These are phyloP conservation scores for Luffa aegyptiaca DNA, from an alignment of 306 rosid genomes.

Conservation along the genomic window DNA sequence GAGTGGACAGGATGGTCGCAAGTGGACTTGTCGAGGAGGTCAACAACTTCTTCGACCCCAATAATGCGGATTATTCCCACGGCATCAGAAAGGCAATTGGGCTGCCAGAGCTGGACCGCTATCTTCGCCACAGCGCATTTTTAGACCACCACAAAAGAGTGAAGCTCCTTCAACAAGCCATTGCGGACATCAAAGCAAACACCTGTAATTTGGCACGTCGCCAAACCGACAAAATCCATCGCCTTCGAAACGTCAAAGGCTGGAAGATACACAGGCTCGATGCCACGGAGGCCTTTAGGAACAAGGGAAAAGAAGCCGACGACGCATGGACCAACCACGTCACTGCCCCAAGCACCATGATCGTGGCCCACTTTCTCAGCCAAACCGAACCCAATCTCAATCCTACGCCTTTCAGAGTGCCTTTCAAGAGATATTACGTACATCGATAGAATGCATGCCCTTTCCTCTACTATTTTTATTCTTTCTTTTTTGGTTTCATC, in stretches of 20 bases:
- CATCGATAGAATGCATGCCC: too few relatives aligned
- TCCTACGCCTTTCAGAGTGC: background rate
- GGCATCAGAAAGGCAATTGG: constrained; percentile 76
- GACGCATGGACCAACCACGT: constrained; percentile 44
- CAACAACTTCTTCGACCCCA: constrained; percentile 28
- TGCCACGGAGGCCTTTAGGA: constrained; percentile 25
- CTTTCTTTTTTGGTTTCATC: too few relatives aligned
- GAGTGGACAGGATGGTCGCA: constrained; percentile 55
- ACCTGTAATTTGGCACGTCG: constrained; percentile 36
- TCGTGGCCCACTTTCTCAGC: constrained; percentile 35
- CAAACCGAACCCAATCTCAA: background rate
- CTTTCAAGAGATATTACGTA: too few relatives aligned
- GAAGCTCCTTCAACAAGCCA: constrained; percentile 22
- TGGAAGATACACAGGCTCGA: constrained; percentile 45
- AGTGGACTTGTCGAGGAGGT: constrained; percentile 56
- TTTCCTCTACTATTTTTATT: too few relatives aligned
- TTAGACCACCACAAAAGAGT: too few relatives aligned
- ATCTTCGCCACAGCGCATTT: constrained; percentile 15
- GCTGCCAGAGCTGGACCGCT: constrained; percentile 57
- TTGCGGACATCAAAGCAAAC: constrained; percentile 26
- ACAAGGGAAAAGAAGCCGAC: constrained; percentile 32
- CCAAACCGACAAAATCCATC: constrained; percentile 42
- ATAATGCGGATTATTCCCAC: constrained; percentile 24
- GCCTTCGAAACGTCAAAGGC: constrained; percentile 36
- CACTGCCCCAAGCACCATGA: constrained; percentile 15